Conservation (phyloP, 768 basidiomycete species). For the Leccinellum rugosiceps region DNA sequence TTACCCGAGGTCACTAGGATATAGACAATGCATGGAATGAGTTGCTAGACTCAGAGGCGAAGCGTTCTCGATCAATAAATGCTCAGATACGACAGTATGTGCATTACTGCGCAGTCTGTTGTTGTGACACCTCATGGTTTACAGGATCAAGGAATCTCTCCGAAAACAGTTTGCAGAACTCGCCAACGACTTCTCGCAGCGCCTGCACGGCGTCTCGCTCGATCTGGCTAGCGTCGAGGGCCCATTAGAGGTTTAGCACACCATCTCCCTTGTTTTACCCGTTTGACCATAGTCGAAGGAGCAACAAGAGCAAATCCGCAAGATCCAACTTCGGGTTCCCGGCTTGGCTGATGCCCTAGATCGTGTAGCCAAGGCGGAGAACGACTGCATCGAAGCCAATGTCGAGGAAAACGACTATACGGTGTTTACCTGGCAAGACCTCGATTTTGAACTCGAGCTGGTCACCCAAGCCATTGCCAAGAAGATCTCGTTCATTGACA, state of each 20-base stretch:
- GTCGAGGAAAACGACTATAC: conserved; percentile 98
- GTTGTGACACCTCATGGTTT: background rate
- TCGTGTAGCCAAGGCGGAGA: conserved; percentile 61
- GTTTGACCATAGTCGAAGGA: conserved; percentile 40
- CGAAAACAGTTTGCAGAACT: conserved; percentile 74
- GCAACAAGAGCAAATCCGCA: conserved; percentile 67
- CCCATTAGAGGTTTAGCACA: conserved; percentile 58
- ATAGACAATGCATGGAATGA: conserved; percentile 75
- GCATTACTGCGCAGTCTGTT: background rate
- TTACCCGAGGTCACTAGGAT: conserved; percentile 41
- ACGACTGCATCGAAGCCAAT: conserved; percentile 79
- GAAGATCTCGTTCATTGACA: conserved; percentile 95
- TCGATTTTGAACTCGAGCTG: conserved; percentile 85
- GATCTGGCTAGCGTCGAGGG: conserved; percentile 76
- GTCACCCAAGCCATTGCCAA: conserved; percentile 77
- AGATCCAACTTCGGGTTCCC: conserved; percentile 67
- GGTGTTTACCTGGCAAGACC: conserved; percentile 82
- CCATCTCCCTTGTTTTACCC: conserved; percentile 3
- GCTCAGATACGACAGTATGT: conserved; percentile 84
- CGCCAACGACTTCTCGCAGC: conserved; percentile 73
- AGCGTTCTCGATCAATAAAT: conserved; percentile 78
- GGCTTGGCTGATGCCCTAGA: conserved; percentile 55
- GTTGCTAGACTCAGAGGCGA: conserved; percentile 72
- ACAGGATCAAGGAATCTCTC: conserved; percentile 77
- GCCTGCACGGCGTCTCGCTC: conserved; percentile 60